phyloP scores from a whole-genome alignment of 768 basidiomycete genomes.

The Leccinum subgranulosum region DNA sequence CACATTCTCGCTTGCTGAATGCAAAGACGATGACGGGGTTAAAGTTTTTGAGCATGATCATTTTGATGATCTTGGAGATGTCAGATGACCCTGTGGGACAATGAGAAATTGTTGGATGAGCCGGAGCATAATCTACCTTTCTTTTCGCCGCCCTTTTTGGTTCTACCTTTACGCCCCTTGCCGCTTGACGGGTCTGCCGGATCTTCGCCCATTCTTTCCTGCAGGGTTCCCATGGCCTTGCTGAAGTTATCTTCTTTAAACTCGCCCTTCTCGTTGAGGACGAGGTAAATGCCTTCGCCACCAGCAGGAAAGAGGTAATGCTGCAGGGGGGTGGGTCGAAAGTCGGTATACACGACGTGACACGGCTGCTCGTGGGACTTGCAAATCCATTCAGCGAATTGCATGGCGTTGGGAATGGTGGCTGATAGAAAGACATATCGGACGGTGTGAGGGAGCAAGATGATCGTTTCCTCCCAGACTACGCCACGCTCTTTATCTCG shows the following conservation, averaged over 20 bases:
- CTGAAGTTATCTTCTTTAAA: constrained; percentile 97
- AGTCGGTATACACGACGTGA: constrained; percentile 99
- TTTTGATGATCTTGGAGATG: constrained; percentile 95
- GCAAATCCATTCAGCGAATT: constrained; percentile 99
- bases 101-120: not conserved
- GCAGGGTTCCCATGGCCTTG: constrained; percentile 95
- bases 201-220: constrained; percentile 83
- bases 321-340: constrained; percentile 95
- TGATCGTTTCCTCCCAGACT: constrained; percentile 99
- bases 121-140: constrained; percentile 56
- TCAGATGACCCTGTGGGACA: constrained; percentile 71
- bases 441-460: constrained; percentile 92
- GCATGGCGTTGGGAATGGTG: constrained; percentile 99
- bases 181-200: constrained; percentile 85
- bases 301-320: constrained; percentile 98
- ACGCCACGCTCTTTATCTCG: constrained; percentile 98
- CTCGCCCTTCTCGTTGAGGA: constrained; percentile 98
- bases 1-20: constrained; percentile 98
- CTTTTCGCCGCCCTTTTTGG: constrained; percentile 88
- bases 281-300: constrained; percentile 94
- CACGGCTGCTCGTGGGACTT: constrained; percentile 97
- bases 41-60: constrained; percentile 97
- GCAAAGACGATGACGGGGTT: constrained; percentile 99
- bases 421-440: constrained; percentile 99
- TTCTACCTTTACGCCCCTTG: constrained; percentile 88